phyloP scores from a whole-genome alignment of 345 rosid genomes.

The Hypericum androsaemum region DNA sequence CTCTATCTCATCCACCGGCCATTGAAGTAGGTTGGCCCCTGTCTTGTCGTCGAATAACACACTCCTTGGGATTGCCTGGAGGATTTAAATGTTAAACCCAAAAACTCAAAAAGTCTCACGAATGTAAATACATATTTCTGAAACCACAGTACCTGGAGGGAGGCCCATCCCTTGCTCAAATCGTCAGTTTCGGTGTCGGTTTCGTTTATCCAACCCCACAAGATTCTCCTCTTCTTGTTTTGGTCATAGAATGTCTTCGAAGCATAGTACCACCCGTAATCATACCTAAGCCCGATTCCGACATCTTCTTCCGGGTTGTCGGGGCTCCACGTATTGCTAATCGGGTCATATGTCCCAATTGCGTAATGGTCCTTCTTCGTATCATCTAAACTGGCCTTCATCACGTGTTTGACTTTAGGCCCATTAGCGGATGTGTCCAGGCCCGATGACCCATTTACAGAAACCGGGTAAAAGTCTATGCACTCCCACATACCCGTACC shows the following conservation, averaged over 20 bases:
- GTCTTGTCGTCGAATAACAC: conserved; percentile 61
- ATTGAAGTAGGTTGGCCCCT: conserved; percentile 50
- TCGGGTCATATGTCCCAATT: conserved; percentile 59
- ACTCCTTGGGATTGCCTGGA: conserved; percentile 63
- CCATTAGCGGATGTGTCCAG: conserved; percentile 63
- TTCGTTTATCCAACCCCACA: conserved; percentile 97
- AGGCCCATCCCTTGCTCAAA: conserved; percentile 85
- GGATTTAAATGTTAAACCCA: background rate
- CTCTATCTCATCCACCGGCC: conserved; percentile 86
- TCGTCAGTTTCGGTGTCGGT: conserved; percentile 66
- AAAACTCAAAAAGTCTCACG: no score
- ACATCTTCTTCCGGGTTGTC: conserved; percentile 68
- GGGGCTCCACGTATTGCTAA: conserved; percentile 59
- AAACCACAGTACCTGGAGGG: conserved; percentile 89
- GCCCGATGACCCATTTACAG: conserved; percentile 37
- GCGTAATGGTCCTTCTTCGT: conserved; percentile 68
- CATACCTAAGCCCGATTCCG: conserved; percentile 67
- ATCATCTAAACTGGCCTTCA: conserved; percentile 87
- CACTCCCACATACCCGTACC: conserved; percentile 99
- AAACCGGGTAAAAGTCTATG: conserved; percentile 81
- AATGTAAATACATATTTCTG: no score
- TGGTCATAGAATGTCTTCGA: conserved; percentile 84
- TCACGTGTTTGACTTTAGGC: conserved; percentile 59
- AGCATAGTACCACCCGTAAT: conserved; percentile 82
- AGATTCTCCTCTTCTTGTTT: conserved; percentile 48